A percentile compares a stretch with the other conserved stretches of the same genome.
phyloP scores from a whole-genome alignment of 306 rosid genomes.

The Hippophae gyantsensis region DNA sequence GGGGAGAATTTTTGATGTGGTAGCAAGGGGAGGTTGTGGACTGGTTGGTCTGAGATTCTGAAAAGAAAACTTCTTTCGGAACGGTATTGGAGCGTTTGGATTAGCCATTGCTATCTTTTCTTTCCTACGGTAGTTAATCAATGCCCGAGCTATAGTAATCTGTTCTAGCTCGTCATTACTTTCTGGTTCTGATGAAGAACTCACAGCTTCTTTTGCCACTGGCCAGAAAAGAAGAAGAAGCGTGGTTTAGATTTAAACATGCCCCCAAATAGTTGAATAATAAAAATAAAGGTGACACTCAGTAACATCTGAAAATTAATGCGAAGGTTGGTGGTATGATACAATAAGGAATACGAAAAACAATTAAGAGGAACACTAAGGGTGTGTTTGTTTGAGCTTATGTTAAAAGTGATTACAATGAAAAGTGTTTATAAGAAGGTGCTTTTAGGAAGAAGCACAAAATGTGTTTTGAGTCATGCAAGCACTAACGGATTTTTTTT shows the following conservation, averaged over 20 bases:
- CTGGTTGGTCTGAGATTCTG: conserved; percentile 78
- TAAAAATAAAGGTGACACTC: no score
- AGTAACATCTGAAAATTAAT: no score
- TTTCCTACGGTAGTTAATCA: conserved; percentile 61
- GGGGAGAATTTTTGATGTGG: conserved; percentile 88
- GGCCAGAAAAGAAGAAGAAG: conserved; percentile 28
- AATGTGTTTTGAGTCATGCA: no score
- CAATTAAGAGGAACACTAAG: no score
- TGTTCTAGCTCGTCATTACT: conserved; percentile 86
- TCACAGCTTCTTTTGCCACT: conserved; percentile 88
- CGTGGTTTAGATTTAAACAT: conserved; percentile 8
- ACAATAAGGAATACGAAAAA: no score
- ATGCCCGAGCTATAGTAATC: conserved; percentile 86
- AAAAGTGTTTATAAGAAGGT: no score
- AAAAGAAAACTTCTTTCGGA: conserved; percentile 58
- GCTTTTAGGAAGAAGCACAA: no score
- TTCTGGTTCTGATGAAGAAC: conserved; percentile 81
- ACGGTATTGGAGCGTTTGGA: conserved; percentile 56
- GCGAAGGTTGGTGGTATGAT: no score
- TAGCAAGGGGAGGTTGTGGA: conserved; percentile 59
- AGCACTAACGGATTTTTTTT: no score
- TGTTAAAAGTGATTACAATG: no score
- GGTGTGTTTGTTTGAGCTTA: no score
- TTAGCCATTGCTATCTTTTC: conserved; percentile 69
- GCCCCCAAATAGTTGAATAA: not conserved